Base-by-base conservation (phyloP, 2,329 filamentous ascomycete genomes). In the Zymoseptoria pseudotritici region DNA sequence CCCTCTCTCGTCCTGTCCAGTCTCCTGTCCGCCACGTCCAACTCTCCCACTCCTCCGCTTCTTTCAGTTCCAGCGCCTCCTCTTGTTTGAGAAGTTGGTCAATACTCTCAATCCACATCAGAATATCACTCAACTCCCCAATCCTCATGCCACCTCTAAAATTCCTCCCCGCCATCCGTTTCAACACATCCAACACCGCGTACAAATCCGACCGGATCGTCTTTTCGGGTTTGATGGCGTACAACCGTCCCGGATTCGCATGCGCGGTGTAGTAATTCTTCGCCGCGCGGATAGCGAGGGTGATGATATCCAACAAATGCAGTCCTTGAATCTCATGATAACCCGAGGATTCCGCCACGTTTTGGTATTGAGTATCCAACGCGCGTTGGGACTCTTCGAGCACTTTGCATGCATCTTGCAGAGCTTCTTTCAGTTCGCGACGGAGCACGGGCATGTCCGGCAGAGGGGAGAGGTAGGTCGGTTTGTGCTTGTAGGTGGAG, bases 261-360 rank as follows among this genome's bases (percentile, higher is more conserved):
- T 97, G 94, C 3, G 91, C 84, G 0, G 92, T 97, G 76, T 99
- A 97, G 77, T 97, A 99, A 69, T 95, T 87, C 76, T 95, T 96
- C 56, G 94, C 94, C 1, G 93, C 91, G 56, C 91, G 86, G 66
- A 99, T 97, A n/a, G 93, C 93, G 57, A 97, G 81, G 0, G 94
- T 99, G 71, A 94, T 88, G 57, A 96, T 86, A 72, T 97, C 93
- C 58, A 97, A 83, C 46, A 99, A 85, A 70, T 95, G 90, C 79
- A 97, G 86, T 19, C 93, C 94, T 73, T 96, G 90, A 21, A 96
- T 82, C 74, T 97, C 91, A 72, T 89, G 85, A 86, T 89, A 96
- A 8, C 86, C 87, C 65, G 85, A 84, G 20, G 80, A 78, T 42
- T 76, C 75, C 20, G 61, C 62, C 20, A 64, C 74, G 59, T 70